These are phyloP conservation scores for Neobulgaria alba DNA, from an alignment of 2,329 filamentous ascomycete genomes.

Conservation along the genomic window DNA sequence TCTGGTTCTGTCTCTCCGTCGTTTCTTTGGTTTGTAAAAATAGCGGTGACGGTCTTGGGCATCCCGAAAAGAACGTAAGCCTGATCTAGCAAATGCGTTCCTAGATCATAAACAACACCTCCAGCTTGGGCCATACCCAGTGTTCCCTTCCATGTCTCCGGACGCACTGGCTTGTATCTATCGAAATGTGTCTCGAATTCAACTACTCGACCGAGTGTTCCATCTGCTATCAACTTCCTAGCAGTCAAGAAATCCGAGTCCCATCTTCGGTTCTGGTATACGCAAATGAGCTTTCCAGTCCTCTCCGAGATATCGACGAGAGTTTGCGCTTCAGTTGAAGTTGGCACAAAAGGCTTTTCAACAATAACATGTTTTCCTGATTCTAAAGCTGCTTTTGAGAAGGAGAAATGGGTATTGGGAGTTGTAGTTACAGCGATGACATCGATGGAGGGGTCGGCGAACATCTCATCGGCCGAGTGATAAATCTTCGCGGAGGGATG, in stretches of 20 bases:
- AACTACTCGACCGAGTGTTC: conserved; percentile 58
- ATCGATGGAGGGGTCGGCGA: conserved; percentile 57
- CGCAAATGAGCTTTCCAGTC: conserved; percentile 34
- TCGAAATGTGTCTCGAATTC: conserved; percentile 80
- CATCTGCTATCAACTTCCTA: conserved; percentile 49
- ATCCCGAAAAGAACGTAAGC: conserved; percentile 61
- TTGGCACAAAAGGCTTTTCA: conserved; percentile 78
- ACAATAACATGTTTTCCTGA: conserved; percentile 70
- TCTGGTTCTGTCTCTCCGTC: conserved; percentile 44
- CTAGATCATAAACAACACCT: conserved; percentile 64
- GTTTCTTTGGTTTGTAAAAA: conserved; percentile 57
- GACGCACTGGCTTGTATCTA: conserved; percentile 54
- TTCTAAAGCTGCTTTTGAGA: conserved; percentile 57
- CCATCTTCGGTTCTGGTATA: conserved; percentile 52
- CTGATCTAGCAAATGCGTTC: conserved; percentile 70
- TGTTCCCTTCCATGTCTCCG: conserved; percentile 57
- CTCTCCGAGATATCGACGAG: conserved; percentile 38
- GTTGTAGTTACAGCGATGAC: conserved; percentile 65
- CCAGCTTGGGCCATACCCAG: conserved; percentile 53
- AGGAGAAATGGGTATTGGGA: conserved; percentile 59
- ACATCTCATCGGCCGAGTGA: conserved; percentile 50
- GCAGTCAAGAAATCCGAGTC: conserved; percentile 71
- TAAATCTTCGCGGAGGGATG: conserved; percentile 58
- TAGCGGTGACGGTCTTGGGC: conserved; percentile 57
- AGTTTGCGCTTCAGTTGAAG: conserved; percentile 55